Base-by-base conservation (phyloP, 2,329 filamentous ascomycete genomes). In the Penicillium corylophilum region DNA sequence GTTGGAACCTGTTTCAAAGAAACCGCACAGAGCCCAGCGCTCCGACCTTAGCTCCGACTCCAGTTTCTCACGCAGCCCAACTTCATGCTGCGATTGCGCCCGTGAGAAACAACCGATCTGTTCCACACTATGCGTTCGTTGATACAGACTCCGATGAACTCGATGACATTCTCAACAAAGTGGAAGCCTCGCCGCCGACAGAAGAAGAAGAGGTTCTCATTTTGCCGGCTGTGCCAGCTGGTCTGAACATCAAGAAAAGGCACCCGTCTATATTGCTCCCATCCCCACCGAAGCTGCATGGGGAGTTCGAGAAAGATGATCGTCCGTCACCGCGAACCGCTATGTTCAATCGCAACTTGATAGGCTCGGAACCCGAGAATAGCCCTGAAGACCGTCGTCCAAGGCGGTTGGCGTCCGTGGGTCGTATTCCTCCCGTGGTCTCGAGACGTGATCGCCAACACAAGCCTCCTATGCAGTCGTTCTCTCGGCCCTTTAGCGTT, bases 351-450 rank as follows among this genome's bases (percentile, higher is more conserved):
- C 67, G 61, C 39, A 64, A 70, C 41, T 47, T 59, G 7, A 50
- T 52, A 47, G 39, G 44, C 8, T 15, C 50, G 12, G 57, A 53
- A 15, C 49, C 54, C 22, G 55, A 67, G 10, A 46, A 38, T 5
- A 60, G 41, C 42, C 47, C 47, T 20, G 44, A 68, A 57, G 50
- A 65, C 29, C 71, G 72, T 33, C 74, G 74, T 9, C 82, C 82
- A 9, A 89, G 84, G 65, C 82, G 91, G 50, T 76, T 95, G 16
- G 84, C 86, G 24, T 90, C 93, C 60, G 85, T 96, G 42, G 92
- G 91, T 8, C 84, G 92, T 15, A 96, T 96, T 46, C 92, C 92
- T 8, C 85, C 85, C 62, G 90, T 96, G 4, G 79, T 93, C 26
- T 89, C 84, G 41, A 84, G 81, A 45, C 74, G 77, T 43, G 79